A percentile compares a stretch with the other conserved stretches of the same genome.
Evolutionary conservation across 768 basidiomycete genomes (phyloP).

Genomic region (Leccinum barrowsii): DNA sequence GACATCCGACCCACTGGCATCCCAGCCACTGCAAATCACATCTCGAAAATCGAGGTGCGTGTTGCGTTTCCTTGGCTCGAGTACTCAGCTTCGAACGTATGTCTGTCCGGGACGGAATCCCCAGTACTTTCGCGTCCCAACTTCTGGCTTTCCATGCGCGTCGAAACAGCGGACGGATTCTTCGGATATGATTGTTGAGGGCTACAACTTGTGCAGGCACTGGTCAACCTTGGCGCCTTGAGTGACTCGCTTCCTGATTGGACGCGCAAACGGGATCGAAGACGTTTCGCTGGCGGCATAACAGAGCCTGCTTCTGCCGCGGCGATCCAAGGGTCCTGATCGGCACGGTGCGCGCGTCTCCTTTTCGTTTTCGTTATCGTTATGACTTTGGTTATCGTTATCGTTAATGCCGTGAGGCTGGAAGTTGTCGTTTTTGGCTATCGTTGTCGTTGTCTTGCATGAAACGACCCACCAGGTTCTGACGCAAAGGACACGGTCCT

Average conservation of each 20-base stretch:
- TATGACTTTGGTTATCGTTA: not conserved
- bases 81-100: not conserved
- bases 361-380: not conserved
- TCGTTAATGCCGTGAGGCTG: not conserved
- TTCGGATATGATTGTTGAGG: slow-evolving; percentile 71
- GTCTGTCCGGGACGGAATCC: too few relatives aligned
- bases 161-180: slow-evolving; percentile 59
- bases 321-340: slow-evolving; percentile 64
- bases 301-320: slow-evolving; percentile 66
- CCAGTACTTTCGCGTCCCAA: slow-evolving; percentile 61
- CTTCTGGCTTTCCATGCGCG: slow-evolving; percentile 69
- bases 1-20: slow-evolving; percentile 15
- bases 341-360: slow-evolving; percentile 33
- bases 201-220: slow-evolving; percentile 56
- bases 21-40: slow-evolving; percentile 14
- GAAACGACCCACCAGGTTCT: not conserved
- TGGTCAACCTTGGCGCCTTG: slow-evolving; percentile 58
- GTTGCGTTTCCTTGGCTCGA: not conserved
- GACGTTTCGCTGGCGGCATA: slow-evolving; percentile 71
- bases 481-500: not conserved
- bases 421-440: not conserved
- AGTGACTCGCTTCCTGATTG: slow-evolving; percentile 57
- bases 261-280: slow-evolving; percentile 60
- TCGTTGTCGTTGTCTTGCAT: not conserved
- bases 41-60: slow-evolving; percentile 26